phyloP scores from a whole-genome alignment of 192 early-diverging fungal species.

The Nowakowskiella sp. region DNA sequence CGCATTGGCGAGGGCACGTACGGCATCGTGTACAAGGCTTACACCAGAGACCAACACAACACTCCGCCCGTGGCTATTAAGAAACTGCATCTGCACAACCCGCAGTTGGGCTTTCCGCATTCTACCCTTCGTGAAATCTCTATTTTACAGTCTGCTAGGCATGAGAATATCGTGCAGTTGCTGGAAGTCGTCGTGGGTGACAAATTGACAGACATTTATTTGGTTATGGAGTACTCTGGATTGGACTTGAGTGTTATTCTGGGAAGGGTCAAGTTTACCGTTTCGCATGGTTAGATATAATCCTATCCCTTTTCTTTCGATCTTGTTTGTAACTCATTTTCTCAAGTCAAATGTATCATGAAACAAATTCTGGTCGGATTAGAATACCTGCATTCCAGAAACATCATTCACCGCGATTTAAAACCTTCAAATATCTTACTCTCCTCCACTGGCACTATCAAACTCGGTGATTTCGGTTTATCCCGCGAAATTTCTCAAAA shows the following conservation, averaged over 20 bases:
- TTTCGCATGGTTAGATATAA: no score
- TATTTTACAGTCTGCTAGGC: constrained; percentile 54
- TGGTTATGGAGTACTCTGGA: constrained; percentile 3
- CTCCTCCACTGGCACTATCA: constrained; percentile 79
- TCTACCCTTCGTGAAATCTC: constrained; percentile 71
- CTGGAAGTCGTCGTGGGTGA: constrained; percentile 65
- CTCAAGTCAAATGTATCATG: constrained; percentile 85
- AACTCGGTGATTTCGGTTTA: constrained; percentile 50
- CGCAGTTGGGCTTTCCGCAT: constrained; percentile 62
- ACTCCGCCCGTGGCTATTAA: no score
- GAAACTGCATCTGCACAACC: no score
- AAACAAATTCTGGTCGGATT: constrained; percentile 81
- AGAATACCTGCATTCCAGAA: constrained; percentile 39
- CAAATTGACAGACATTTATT: constrained; percentile 30
- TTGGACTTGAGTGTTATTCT: no score
- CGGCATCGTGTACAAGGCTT: constrained; percentile 75
- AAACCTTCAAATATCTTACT: constrained; percentile 91
- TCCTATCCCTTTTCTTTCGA: no score
- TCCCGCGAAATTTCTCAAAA: constrained; percentile 66
- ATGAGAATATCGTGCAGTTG: constrained; percentile 67
- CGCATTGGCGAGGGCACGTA: constrained; percentile 95
- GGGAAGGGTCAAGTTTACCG: no score
- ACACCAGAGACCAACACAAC: no score
- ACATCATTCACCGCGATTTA: constrained; percentile 52
- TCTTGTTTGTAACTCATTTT: no score